Percentiles rank a stretch among this genome's conserved stretches.
These are phyloP conservation scores for Lotmaria passim DNA, from an alignment of 208 protist species.

Conservation along the genomic window DNA sequence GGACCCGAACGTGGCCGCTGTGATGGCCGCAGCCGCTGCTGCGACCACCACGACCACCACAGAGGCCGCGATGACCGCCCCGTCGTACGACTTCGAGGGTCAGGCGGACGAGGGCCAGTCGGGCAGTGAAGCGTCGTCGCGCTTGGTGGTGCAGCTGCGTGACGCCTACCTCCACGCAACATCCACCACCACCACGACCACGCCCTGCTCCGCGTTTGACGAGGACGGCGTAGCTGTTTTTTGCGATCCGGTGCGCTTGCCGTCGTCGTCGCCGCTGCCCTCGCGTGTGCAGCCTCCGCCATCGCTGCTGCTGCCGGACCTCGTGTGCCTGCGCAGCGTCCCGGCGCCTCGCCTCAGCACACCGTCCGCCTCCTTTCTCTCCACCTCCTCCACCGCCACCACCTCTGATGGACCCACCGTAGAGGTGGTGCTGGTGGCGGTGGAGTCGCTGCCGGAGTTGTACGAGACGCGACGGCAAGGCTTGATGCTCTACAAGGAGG, in stretches of 20 bases:
- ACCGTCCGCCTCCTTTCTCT: background rate
- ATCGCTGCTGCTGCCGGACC: slow-evolving; percentile 22
- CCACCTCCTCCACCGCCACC: background rate
- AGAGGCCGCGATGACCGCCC: too few species aligned
- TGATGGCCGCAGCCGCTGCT: too few species aligned
- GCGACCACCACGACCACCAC: background rate
- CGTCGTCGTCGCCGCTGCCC: background rate
- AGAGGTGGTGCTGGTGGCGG: slow-evolving; percentile 16
- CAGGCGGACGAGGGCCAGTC: background rate
- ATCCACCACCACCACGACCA: background rate
- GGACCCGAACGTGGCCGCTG: too few species aligned
- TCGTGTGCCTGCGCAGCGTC: background rate
- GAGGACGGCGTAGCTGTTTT: background rate
- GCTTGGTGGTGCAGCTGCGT: slow-evolving; percentile 1
- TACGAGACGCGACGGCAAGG: slow-evolving; percentile 10
- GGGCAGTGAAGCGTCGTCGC: background rate
- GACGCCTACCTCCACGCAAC: background rate
- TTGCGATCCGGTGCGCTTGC: background rate
- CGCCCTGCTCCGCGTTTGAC: background rate
- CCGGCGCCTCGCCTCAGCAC: background rate
- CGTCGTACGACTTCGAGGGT: background rate
- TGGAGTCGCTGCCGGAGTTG: slow-evolving; percentile 26
- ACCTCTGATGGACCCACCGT: slow-evolving; percentile 7
- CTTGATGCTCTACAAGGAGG: slow-evolving; percentile 9
- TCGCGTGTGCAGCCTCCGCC: background rate